These are phyloP conservation scores for Boletus pseudopeckii DNA, from an alignment of 768 basidiomycete species.

Conservation along the genomic window DNA sequence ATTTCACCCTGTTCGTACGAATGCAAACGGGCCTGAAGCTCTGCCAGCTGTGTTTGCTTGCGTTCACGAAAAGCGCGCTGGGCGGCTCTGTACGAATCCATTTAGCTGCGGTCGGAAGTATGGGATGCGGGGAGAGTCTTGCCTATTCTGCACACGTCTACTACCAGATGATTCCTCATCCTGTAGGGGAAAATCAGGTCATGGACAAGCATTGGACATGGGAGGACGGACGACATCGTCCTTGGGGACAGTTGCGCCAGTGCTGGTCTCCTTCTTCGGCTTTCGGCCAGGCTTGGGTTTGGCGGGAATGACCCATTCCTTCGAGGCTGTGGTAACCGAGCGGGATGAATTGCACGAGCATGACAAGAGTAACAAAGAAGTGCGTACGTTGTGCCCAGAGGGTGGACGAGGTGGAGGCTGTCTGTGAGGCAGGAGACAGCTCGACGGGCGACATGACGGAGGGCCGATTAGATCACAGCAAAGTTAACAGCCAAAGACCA, in stretches of 20 bases:
- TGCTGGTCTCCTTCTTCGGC: conserved; percentile 65
- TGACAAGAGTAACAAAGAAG: not conserved
- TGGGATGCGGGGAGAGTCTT: conserved; percentile 7
- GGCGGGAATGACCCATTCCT: conserved; percentile 84
- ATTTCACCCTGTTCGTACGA: conserved; percentile 90
- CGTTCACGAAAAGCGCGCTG: conserved; percentile 89
- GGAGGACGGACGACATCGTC: conserved; percentile 48
- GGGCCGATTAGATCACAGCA: conserved; percentile 21
- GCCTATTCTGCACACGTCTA: conserved; percentile 78
- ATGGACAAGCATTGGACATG: not conserved
- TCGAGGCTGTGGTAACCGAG: conserved; percentile 56
- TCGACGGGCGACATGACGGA: conserved; percentile 28
- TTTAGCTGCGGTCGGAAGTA: conserved; percentile 6
- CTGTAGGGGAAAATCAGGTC: conserved; percentile 12
- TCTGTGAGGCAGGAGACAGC: conserved; percentile 27
- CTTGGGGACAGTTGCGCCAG: conserved; percentile 28
- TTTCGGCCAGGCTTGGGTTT: conserved; percentile 86
- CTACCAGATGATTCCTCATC: conserved; percentile 52
- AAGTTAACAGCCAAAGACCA: not conserved
- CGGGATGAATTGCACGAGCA: not conserved
- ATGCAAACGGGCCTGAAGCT: conserved; percentile 81
- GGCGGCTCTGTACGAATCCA: conserved; percentile 56
- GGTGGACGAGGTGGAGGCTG: conserved; percentile 46
- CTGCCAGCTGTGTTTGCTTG: conserved; percentile 84
- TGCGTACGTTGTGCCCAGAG: conserved; percentile 74